Conservation (phyloP, 2,329 filamentous ascomycete genomes). For the Fusarium sp. region DNA sequence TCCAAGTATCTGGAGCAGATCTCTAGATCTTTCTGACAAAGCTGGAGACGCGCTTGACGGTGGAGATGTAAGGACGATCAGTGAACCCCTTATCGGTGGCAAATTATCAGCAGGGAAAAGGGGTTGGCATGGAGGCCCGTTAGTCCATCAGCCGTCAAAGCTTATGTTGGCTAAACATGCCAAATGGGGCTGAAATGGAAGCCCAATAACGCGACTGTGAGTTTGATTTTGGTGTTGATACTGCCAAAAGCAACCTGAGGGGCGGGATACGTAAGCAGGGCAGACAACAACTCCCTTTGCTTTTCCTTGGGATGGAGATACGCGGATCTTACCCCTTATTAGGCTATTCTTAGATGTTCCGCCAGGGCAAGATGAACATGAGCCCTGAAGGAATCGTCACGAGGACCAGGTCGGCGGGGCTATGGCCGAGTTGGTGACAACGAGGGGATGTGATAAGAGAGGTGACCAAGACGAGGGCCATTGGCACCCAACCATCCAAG, state of each 20-base stretch:
- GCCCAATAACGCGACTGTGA: constrained; percentile 30
- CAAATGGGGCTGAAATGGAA: constrained; percentile 20
- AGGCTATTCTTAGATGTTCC: constrained; percentile 25
- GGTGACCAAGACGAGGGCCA: constrained; percentile 32
- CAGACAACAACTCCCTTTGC: constrained; percentile 5
- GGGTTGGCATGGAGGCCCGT: constrained; percentile 16
- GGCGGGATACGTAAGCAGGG: constrained; percentile 22
- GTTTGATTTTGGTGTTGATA: constrained; percentile 34
- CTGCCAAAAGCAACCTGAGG: constrained; percentile 27
- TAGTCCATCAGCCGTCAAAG: constrained; percentile 7
- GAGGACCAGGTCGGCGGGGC: constrained; percentile 39
- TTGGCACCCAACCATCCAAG: constrained; percentile 28
- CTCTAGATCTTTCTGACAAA: constrained; percentile 25
- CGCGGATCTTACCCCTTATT: constrained; percentile 36
- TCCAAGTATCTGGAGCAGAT: constrained; percentile 29
- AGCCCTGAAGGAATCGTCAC: constrained; percentile 40
- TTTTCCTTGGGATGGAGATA: constrained; percentile 24
- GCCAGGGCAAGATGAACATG: constrained; percentile 32
- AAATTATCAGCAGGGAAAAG: constrained; percentile 35
- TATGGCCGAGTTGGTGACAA: constrained; percentile 31
- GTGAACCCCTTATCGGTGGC: constrained; percentile 39
- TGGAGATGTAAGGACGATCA: constrained; percentile 23
- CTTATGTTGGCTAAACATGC: constrained; percentile 7
- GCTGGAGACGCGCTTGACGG: neutral
- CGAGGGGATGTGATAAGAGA: constrained; percentile 36